Evolutionary conservation across 202 grass and related monocot species (phyloP).

Genomic region (Musa balbisiana): DNA sequence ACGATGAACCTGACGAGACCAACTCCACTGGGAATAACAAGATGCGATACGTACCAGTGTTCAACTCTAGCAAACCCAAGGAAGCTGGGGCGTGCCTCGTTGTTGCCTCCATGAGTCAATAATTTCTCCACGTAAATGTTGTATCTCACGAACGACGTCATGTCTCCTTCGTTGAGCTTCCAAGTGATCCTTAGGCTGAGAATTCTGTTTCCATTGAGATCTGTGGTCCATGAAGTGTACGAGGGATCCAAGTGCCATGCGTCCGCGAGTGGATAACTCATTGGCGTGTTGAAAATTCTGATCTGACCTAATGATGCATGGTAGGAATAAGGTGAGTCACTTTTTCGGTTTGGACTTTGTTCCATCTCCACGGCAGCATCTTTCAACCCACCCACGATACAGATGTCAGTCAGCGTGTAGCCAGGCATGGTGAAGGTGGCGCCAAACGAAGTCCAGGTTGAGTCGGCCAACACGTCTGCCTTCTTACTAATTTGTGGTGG

Average conservation of each 20-base stretch:
- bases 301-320: constrained; percentile 55
- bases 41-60: constrained; percentile 56
- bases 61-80: constrained; percentile 53
- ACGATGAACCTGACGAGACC: constrained; percentile 54
- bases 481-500: constrained; percentile 26
- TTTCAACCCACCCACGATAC: constrained; percentile 44
- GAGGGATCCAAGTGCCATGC: constrained; percentile 44
- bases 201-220: constrained; percentile 23
- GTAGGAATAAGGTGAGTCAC: constrained; percentile 19
- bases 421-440: constrained; percentile 34
- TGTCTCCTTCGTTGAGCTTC: constrained; percentile 32
- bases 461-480: constrained; percentile 19
- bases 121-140: constrained; percentile 47
- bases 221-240: constrained; percentile 35
- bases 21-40: constrained; percentile 32
- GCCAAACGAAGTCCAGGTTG: constrained; percentile 45
- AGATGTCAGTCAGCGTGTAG: constrained; percentile 52
- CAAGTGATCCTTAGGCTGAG: constrained; percentile 60
- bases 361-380: constrained; percentile 16
- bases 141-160: constrained; percentile 47
- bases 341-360: neutral
- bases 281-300: constrained; percentile 28
- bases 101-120: neutral
- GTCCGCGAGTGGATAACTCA: constrained; percentile 37
- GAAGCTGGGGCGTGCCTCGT: constrained; percentile 17